phyloP scores from a whole-genome alignment of 2,329 filamentous ascomycete species.

The Claviceps sorghi region DNA sequence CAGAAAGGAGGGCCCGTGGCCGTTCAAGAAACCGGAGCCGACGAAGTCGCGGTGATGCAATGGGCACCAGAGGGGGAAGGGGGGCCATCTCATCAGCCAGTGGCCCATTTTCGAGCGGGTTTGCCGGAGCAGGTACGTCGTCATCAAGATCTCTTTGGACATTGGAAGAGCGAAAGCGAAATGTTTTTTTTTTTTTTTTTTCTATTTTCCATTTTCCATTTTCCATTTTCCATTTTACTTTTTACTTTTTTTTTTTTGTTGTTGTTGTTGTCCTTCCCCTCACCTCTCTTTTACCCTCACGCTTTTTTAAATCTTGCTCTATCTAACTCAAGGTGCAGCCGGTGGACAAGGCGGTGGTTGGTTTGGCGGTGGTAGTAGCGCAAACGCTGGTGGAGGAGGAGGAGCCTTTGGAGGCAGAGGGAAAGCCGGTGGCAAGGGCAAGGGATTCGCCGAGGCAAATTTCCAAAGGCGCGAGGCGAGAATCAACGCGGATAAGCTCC shows the following conservation, averaged over 20 bases:
- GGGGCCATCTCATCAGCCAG: slow-evolving; percentile 22
- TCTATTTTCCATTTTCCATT: neutral
- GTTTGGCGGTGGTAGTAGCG: slow-evolving; percentile 18
- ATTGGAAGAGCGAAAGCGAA: neutral
- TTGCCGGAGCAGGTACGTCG: slow-evolving; percentile 12
- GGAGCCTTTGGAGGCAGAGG: slow-evolving; percentile 14
- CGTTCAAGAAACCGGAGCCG: slow-evolving; percentile 27
- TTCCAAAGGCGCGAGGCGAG: slow-evolving; percentile 26
- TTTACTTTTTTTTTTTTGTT: neutral
- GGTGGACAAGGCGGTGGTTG: slow-evolving; percentile 13
- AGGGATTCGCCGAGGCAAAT: slow-evolving; percentile 24
- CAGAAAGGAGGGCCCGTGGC: slow-evolving; percentile 23
- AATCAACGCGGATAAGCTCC: slow-evolving; percentile 43
- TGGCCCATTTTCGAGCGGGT: slow-evolving; percentile 24
- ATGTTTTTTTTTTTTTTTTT: neutral
- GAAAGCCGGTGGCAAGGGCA: slow-evolving; percentile 20
- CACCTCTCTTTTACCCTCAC: too few species aligned
- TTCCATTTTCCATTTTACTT: neutral
- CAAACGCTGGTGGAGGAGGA: slow-evolving; percentile 14
- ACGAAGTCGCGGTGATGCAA: slow-evolving; percentile 28
- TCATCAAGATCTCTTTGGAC: neutral
- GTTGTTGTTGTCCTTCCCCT: too few species aligned
- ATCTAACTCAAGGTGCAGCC: slow-evolving; percentile 5
- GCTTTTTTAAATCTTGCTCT: slow-evolving; percentile 2
- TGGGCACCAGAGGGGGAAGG: slow-evolving; percentile 26